These are phyloP conservation scores for Aegilops longissima DNA, from an alignment of 176 grass and related monocot genomes.

Conservation along the genomic window DNA sequence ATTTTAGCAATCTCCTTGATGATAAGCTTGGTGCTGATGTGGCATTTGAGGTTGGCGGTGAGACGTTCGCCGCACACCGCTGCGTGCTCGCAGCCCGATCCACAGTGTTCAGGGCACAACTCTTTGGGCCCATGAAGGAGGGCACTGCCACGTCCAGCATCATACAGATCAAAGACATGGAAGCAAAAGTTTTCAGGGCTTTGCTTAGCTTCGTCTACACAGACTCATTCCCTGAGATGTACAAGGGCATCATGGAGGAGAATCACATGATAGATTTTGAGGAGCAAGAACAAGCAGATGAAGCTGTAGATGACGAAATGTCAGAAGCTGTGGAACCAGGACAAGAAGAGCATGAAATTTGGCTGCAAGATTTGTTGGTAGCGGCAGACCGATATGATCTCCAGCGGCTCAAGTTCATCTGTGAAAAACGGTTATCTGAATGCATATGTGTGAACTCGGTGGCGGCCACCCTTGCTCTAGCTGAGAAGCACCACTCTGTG, in stretches of 20 bases:
- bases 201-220: neutral
- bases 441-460: neutral
- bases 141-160: neutral
- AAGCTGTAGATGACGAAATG: neutral
- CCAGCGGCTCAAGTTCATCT: neutral
- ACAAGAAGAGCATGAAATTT: neutral
- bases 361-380: neutral
- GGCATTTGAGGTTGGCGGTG: neutral
- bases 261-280: neutral
- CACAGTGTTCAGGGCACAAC: neutral
- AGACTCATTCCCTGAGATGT: neutral
- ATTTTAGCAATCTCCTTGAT: neutral
- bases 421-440: neutral
- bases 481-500: neutral
- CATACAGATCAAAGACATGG: neutral
- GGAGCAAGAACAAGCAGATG: neutral
- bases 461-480: neutral
- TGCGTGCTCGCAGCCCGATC: neutral
- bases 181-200: neutral
- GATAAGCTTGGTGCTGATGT: neutral
- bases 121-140: neutral
- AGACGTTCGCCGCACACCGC: neutral
- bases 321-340: neutral
- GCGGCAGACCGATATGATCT: neutral
- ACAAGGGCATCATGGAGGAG: neutral